Conservation (phyloP, 2,329 filamentous ascomycete genomes). For the Aurifilum marmelostoma region DNA sequence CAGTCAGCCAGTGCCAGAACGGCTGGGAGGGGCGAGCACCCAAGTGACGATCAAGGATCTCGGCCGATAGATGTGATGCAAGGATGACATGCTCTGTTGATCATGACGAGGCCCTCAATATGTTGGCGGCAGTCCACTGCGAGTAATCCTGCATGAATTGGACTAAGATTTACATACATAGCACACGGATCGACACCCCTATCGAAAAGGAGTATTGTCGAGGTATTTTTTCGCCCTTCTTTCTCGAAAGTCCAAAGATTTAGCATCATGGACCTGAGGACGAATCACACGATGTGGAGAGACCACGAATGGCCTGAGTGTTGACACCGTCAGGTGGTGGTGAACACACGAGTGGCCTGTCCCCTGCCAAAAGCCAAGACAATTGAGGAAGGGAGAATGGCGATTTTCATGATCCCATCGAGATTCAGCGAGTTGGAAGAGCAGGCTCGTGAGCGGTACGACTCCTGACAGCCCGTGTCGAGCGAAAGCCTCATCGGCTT, state of each 20-base stretch:
- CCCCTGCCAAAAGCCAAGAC: neutral
- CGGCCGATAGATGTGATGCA: constrained; percentile 1
- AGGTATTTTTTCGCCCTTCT: too few relatives aligned
- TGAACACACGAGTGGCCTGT: neutral
- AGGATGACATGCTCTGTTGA: constrained; percentile 5
- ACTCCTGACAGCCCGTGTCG: neutral
- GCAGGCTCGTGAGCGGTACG: neutral
- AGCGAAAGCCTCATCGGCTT: neutral
- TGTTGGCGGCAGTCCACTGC: neutral
- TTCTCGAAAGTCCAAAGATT: neutral
- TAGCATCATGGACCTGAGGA: neutral
- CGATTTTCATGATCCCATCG: neutral
- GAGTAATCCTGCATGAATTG: neutral
- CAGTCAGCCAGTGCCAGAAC: neutral
- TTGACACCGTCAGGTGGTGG: neutral
- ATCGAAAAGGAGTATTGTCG: neutral
- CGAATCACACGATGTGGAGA: constrained; percentile 8
- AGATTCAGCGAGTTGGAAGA: neutral
- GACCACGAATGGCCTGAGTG: neutral
- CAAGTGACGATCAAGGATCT: neutral
- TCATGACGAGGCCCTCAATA: neutral
- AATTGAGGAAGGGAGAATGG: neutral
- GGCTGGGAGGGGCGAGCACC: neutral
- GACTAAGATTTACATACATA: neutral
- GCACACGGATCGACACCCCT: neutral